phyloP scores from a whole-genome alignment of 345 rosid species.

The Salix brachista region DNA sequence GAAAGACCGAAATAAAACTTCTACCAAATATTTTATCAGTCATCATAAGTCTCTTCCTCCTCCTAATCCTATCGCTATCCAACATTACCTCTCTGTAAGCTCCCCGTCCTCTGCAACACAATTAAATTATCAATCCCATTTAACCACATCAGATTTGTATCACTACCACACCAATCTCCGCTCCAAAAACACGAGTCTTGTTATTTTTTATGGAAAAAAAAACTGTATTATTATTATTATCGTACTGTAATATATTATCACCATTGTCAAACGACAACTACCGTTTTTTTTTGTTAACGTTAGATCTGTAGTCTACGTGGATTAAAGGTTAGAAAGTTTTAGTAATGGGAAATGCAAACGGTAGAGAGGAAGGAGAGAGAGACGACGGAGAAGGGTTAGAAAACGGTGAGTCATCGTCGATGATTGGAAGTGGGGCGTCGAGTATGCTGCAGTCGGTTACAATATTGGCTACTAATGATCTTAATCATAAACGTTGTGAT shows the following conservation, averaged over 20 bases:
- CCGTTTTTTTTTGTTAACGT: background rate
- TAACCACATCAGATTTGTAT: too few species aligned
- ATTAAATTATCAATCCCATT: too few species aligned
- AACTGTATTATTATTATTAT: background rate
- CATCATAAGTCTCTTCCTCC: too few species aligned
- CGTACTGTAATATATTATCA: background rate
- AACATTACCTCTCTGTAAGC: too few species aligned
- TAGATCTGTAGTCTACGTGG: background rate
- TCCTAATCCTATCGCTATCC: too few species aligned
- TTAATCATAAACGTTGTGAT: background rate
- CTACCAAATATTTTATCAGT: too few species aligned
- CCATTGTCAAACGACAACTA: background rate
- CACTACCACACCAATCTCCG: too few species aligned
- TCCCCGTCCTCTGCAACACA: too few species aligned
- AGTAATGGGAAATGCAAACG: constrained; percentile 80
- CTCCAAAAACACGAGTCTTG: background rate
- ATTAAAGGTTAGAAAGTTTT: background rate
- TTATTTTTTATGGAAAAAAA: background rate
- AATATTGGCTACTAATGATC: background rate
- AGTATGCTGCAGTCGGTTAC: background rate
- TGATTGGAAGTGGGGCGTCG: background rate
- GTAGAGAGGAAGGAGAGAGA: constrained; percentile 48
- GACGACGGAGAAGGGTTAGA: constrained; percentile 41
- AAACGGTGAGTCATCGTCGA: background rate
- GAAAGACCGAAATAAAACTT: too few species aligned